phyloP scores from a whole-genome alignment of 2,329 filamentous ascomycete species.

The Ascochyta clinopodiicola region DNA sequence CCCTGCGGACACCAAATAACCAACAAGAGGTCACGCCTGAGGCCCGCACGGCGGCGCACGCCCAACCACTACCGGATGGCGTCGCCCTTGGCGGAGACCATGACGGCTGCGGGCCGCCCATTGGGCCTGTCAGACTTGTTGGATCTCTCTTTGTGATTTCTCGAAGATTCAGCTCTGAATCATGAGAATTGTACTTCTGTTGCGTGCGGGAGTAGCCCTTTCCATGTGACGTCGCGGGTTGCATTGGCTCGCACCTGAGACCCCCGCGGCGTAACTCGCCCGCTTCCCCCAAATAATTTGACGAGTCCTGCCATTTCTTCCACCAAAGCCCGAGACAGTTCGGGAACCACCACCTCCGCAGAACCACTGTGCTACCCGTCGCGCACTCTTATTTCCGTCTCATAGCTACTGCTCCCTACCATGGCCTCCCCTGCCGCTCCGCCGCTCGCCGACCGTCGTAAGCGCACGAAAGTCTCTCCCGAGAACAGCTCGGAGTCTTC shows the following conservation, averaged over 20 bases:
- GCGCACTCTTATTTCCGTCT: background rate
- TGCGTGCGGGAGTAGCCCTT: background rate
- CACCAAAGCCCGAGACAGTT: slow-evolving; percentile 17
- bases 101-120: slow-evolving; percentile 18
- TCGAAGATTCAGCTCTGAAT: background rate
- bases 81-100: slow-evolving; percentile 24
- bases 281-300: slow-evolving; percentile 21
- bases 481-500: slow-evolving; percentile 32
- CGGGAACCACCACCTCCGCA: slow-evolving; percentile 15
- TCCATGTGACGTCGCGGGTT: slow-evolving; percentile 13
- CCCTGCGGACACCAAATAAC: slow-evolving; percentile 44
- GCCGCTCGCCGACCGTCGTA: slow-evolving; percentile 25
- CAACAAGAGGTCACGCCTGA: slow-evolving; percentile 30
- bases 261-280: slow-evolving; percentile 17
- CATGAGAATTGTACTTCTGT: background rate
- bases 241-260: slow-evolving; percentile 14
- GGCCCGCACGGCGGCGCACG: slow-evolving; percentile 21
- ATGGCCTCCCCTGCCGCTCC: slow-evolving; percentile 23
- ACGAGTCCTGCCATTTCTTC: slow-evolving; percentile 14
- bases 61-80: slow-evolving; percentile 14
- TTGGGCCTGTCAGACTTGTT: slow-evolving; percentile 11
- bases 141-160: background rate
- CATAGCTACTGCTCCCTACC: slow-evolving; percentile 1
- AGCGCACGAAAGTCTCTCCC: slow-evolving; percentile 33
- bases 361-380: slow-evolving; percentile 12